Percentiles rank a stretch among this genome's conserved stretches.
phyloP scores from a whole-genome alignment of 2,329 filamentous ascomycete genomes.

The Pyrenophora teres region DNA sequence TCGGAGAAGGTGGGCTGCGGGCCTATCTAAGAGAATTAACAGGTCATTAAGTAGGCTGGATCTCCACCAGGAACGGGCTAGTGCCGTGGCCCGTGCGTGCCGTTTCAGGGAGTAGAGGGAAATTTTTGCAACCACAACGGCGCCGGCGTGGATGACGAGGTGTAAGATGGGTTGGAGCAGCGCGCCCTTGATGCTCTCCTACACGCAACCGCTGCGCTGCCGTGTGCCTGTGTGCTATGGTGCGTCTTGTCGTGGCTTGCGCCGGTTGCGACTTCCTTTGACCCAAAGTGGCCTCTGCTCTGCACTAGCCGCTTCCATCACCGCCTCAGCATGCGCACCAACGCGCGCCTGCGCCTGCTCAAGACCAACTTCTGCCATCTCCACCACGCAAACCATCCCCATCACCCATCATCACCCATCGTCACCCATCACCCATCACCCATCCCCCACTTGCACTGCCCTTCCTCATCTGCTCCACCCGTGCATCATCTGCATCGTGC shows the following conservation, averaged over 20 bases:
- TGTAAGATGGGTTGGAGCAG: not conserved
- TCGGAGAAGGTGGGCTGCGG: constrained; percentile 39
- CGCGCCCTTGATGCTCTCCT: not conserved
- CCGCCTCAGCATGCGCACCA: constrained; percentile 21
- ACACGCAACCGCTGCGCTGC: not conserved
- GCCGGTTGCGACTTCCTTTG: constrained; percentile 20
- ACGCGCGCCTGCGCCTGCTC: constrained; percentile 15
- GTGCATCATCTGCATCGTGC: not conserved
- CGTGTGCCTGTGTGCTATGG: not conserved
- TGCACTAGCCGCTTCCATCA: constrained; percentile 28
- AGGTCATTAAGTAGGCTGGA: constrained; percentile 25
- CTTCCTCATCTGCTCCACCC: not conserved
- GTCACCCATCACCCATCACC: not conserved
- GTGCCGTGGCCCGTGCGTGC: constrained; percentile 23
- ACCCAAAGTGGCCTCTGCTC: constrained; percentile 24
- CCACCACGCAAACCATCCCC: not conserved
- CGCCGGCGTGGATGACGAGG: constrained; percentile 16
- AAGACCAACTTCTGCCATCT: constrained; percentile 9
- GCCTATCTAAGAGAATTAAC: constrained; percentile 33
- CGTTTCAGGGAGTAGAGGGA: constrained; percentile 37
- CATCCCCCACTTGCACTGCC: constrained; percentile 1
- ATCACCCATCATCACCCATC: not conserved
- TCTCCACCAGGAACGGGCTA: constrained; percentile 24
- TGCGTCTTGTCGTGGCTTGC: constrained; percentile 1
- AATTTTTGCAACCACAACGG: constrained; percentile 35